phyloP scores from a whole-genome alignment of 106 monocot species.

The Phalaenopsis equestris region DNA sequence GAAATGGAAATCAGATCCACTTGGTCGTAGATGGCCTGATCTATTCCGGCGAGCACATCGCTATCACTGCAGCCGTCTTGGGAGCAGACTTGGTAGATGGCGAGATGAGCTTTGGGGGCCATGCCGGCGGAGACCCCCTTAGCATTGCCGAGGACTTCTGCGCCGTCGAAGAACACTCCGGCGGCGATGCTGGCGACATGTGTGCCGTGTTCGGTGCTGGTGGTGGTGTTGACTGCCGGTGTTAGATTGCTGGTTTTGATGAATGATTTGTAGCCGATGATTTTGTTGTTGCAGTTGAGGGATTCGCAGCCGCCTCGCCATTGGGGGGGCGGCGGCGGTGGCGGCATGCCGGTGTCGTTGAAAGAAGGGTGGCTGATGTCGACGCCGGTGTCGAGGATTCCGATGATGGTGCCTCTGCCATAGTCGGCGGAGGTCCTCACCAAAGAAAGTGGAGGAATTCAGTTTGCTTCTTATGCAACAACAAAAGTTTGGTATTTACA shows the following conservation, averaged over 20 bases:
- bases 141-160: conserved; percentile 9
- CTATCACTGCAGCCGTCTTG: background rate
- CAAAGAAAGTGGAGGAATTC: background rate
- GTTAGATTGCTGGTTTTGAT: background rate
- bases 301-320: conserved; percentile 33
- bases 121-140: conserved; percentile 13
- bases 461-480: background rate
- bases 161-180: conserved; percentile 22
- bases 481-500: too few relatives aligned
- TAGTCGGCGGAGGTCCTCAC: conserved; percentile 5
- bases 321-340: conserved; percentile 14
- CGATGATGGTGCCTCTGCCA: conserved; percentile 52
- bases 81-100: conserved; percentile 30
- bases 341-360: conserved; percentile 25
- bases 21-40: conserved; percentile 19
- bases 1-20: conserved; percentile 27
- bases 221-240: background rate
- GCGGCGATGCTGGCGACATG: conserved; percentile 34
- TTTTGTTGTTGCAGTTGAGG: conserved; percentile 29
- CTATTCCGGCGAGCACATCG: conserved; percentile 20
- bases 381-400: conserved; percentile 35
- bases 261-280: conserved; percentile 18
- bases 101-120: conserved; percentile 21
- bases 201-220: conserved; percentile 26
- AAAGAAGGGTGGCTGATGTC: conserved; percentile 34